Evolutionary conservation across 139 green algal genomes (phyloP), one percentile per base, ranked within the genome.

Genomic region (Pedinophyceae sp.): DNA sequence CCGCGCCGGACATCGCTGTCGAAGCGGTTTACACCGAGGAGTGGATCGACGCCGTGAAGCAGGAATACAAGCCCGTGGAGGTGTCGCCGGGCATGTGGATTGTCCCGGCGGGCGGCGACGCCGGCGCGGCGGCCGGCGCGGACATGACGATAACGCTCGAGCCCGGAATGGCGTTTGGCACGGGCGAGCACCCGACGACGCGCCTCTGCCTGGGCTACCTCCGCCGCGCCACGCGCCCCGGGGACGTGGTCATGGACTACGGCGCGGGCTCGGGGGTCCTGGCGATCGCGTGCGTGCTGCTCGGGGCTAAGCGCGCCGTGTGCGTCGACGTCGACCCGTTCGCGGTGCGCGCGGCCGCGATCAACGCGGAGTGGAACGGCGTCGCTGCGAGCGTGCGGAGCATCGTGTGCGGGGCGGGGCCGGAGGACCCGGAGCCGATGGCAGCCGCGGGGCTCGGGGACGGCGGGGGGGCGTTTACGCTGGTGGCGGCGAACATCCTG

Each of bases 81-180:
- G 34, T 13, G 10, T 43, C 10, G 10, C 10, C 7, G 34, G 34
- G 34, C 34, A 13, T 43, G 10, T 43, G 34, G 34, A 13, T 43
- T 7, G 34, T 43, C 10, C 34, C 34, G 10, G 10, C 7, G 34
- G 34, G 34, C 34, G 13, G 34, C 34, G 34, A 43, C 10, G 34
- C 34, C 10, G 13, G 34, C 7, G 13, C 10, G 10, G 13, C 34
- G 34, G 34, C 10, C 34, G 10, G 34, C 34, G 28, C 20, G 16
- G 79, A 71, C 1, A 45, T 80, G 24, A 83, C 78, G 61, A 73
- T 93, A 27, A 57, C 73, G 0, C 58, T 94, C 49, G 67, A 79
- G 30, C 83, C 86, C 16, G 86, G 86, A 0, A 60, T 95, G 25
- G 83, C 86, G 0, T 95, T 95, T 55, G 86, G 86, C 30, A 95